Evolutionary conservation across 2,329 filamentous ascomycete genomes (phyloP).

Genomic region (Trichoderma gracile): DNA sequence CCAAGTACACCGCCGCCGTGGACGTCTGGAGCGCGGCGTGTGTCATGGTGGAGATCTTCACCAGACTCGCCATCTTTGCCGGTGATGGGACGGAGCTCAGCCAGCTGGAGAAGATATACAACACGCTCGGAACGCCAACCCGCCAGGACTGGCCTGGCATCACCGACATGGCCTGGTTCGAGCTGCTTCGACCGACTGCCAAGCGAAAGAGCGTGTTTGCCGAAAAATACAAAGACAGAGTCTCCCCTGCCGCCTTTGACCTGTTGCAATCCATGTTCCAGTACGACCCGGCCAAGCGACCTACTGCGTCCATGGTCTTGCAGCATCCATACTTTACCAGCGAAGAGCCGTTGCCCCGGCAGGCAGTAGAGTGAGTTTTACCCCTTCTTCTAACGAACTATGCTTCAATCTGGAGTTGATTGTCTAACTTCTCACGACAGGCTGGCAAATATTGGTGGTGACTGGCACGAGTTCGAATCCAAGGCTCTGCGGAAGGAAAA

Average conservation of each 20-base stretch:
- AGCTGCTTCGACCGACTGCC: conserved; percentile 78
- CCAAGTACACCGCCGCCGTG: conserved; percentile 83
- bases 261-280: conserved; percentile 81
- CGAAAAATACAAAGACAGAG: conserved; percentile 74
- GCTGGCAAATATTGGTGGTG: conserved; percentile 78
- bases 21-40: conserved; percentile 98
- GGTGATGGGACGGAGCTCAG: conserved; percentile 95
- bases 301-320: conserved; percentile 79
- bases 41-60: conserved; percentile 96
- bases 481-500: conserved; percentile 92
- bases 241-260: conserved; percentile 80
- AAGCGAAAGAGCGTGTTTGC: conserved; percentile 74
- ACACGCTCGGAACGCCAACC: conserved; percentile 84
- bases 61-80: conserved; percentile 87
- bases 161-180: conserved; percentile 96
- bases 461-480: conserved; percentile 99
- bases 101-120: conserved; percentile 96
- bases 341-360: conserved; percentile 75
- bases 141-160: conserved; percentile 83
- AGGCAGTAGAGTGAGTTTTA: conserved; percentile 73
- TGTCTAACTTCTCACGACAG: conserved; percentile 43
- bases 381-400: neutral
- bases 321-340: conserved; percentile 83
- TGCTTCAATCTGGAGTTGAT: conserved; percentile 29
- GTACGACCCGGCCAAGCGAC: conserved; percentile 83